Evolutionary conservation across 2,329 filamentous ascomycete species (phyloP), one percentile per base, ranked within the genome.

Genomic region (Colletotrichum graminicola): DNA sequence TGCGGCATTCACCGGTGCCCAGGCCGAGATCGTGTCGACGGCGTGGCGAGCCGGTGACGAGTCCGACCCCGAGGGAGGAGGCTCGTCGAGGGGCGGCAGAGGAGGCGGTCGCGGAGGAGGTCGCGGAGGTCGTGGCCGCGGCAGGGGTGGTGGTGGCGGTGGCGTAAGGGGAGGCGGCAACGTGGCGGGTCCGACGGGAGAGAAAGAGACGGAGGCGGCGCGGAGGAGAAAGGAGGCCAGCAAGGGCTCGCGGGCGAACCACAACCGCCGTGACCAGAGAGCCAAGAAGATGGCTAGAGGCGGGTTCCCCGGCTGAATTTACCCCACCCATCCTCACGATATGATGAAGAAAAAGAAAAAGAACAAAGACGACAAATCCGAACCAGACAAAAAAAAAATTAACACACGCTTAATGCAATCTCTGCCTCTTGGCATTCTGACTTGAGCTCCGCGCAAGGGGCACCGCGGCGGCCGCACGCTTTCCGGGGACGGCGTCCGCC

Each of bases 181-280:
- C 76, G 90, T 92, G 11, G 88, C 90, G 2, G 91, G 92, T 0
- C 85, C 90, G 1, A 84, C 88, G 1, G 88, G 90, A 8, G 92
- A 93, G n/a, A 89, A 90, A 75, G 88, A 87, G n/a, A 94, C 92
- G 0, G 90, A 94, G 75, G 82, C 85, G 65, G 91, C 93, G 12
- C 87, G 94, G 75, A 87, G 91, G 76, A 87, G 88, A 73, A 97
- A 97, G 79, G 95, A 97, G 78, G 90, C 92, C 34, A 93, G 91
- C 75, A 97, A 97, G 80, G 87, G 91, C 3, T 93, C 92, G 29
- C 86, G 92, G 72, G 94, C 94, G 41, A 97, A 97, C 78, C 94
- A 97, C 79, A 96, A 94, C 80, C 89, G 95, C 34, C 88, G 94
- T 61, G 93, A 97, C 78, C 87, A 87, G 71, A 83, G 89, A 45